Evolutionary conservation across 768 basidiomycete species (phyloP), one percentile per base, ranked within the genome.

Genomic region (Tremella yokohamensis): DNA sequence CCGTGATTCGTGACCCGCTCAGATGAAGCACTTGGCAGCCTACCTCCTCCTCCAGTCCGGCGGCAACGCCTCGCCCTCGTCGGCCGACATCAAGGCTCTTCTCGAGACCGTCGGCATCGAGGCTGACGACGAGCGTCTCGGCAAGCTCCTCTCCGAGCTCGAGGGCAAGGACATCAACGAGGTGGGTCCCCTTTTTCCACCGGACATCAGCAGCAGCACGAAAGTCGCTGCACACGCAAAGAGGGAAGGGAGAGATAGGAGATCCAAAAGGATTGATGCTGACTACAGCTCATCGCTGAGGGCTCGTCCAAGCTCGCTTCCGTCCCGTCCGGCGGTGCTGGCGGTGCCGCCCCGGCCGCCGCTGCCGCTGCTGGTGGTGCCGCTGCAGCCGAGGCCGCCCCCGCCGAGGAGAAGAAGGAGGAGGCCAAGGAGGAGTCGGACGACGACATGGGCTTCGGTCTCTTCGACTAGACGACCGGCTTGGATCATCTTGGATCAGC

Each of bases 391-490:
- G 86, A 54, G 19, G 70, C 57, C 18, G 62, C 82, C 49, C 84
- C 80, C 7, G 86, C 85, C 77, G 83, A 87, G 80, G 84, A 89
- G 82, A 84, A 78, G 76, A 72, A 77, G 66, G 77, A 87, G 75
- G 88, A 91, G 77, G 86, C 80, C 70, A 79, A 91, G 82, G 88
- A 93, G 83, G 85, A 84, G 75, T 90, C 93, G 78, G 91, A 94
- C 83, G 93, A 96, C 70, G 93, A 96, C 81, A 96, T 96, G 91
- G 74, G 92, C 82, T 97, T 97, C 80, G 92, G 92, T 81, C 84
- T 96, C 64, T 96, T 96, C 83, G 92, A 96, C 82, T 96, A 86
- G 82, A 65, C 68, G 54, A 59, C 45, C 63, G 54, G 60, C 39
- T 45, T 45, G 42, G n/a, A 45, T 16, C 15, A 4, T 45, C 42